Evolutionary conservation across 352 stramenopile genomes (phyloP).

Genomic region (Phytophthora vignae): DNA sequence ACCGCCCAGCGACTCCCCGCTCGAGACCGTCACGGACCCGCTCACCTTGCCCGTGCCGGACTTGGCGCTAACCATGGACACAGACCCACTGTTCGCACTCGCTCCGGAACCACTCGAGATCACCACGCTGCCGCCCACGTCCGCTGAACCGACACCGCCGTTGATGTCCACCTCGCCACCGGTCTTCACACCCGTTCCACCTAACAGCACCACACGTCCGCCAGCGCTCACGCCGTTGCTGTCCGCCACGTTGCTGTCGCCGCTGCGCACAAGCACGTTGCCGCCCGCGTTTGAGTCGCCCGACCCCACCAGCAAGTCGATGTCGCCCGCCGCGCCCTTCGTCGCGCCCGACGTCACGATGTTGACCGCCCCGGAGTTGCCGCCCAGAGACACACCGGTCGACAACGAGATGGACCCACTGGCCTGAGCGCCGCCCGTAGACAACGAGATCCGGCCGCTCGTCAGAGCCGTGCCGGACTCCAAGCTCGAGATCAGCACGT

Average conservation of each 20-base stretch:
- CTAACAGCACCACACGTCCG: conserved; percentile 12
- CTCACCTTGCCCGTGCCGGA: conserved; percentile 12
- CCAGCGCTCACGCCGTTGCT: conserved; percentile 1
- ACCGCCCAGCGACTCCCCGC: not conserved
- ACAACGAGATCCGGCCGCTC: conserved; percentile 13
- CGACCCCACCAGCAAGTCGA: conserved; percentile 11
- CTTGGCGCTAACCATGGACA: conserved; percentile 1
- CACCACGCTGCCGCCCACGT: conserved; percentile 1
- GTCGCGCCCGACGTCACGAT: conserved; percentile 10
- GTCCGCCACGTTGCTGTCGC: conserved; percentile 2
- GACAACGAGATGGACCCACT: conserved; percentile 5
- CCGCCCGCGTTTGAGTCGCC: conserved; percentile 3
- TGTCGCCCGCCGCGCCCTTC: conserved; percentile 2
- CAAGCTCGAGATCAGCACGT: conserved; percentile 21
- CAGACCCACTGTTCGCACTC: conserved; percentile 3
- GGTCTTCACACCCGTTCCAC: conserved; percentile 4
- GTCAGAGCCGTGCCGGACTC: not conserved
- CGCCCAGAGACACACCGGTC: conserved; percentile 11
- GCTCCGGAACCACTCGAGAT: conserved; percentile 2
- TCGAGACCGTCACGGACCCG: conserved; percentile 14
- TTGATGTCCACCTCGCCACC: conserved; percentile 8
- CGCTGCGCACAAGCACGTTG: conserved; percentile 14
- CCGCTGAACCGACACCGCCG: conserved; percentile 1
- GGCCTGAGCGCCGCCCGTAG: conserved; percentile 1
- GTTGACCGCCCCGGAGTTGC: conserved; percentile 7